Percentiles rank a stretch among this genome's conserved stretches.
Conservation (phyloP, 2,329 filamentous ascomycete species). For the Beauveria rudraprayagi region DNA sequence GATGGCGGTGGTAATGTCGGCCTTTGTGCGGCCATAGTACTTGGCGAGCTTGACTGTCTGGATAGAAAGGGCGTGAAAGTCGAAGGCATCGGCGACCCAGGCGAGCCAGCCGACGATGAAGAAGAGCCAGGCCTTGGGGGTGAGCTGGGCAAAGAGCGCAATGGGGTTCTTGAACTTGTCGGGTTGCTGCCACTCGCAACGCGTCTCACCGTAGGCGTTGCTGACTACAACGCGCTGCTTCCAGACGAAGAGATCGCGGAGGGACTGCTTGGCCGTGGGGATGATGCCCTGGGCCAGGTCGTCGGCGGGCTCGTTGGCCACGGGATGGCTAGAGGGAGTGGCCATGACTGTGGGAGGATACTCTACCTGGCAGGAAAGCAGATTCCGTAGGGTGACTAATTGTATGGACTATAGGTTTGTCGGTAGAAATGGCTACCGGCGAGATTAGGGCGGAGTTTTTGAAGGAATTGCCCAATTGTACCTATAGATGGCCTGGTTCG, state of each 20-base stretch:
- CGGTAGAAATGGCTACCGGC: background rate
- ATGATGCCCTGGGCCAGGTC: conserved; percentile 58
- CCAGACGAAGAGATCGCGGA: conserved; percentile 62
- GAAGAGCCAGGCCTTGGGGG: conserved; percentile 62
- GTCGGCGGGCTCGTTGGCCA: conserved; percentile 48
- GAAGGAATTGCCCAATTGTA: background rate
- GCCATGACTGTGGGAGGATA: background rate
- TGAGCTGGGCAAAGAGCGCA: conserved; percentile 56
- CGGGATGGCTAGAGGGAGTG: background rate
- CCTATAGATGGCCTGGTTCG: background rate
- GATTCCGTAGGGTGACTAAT: no score
- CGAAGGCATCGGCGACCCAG: conserved; percentile 78
- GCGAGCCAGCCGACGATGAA: conserved; percentile 66
- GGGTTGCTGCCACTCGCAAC: conserved; percentile 60
- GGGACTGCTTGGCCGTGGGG: conserved; percentile 56
- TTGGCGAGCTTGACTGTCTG: conserved; percentile 62
- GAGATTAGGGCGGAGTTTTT: background rate
- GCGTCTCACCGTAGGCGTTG: conserved; percentile 56
- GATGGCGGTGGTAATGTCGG: conserved; percentile 66
- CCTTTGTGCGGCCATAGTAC: conserved; percentile 44
- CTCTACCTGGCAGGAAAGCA: background rate
- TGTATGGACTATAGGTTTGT: background rate
- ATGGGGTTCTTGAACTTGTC: conserved; percentile 63
- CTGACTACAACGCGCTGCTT: conserved; percentile 62
- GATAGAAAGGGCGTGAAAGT: conserved; percentile 74